Conservation (phyloP, 306 rosid genomes). For the Trifolium fragiferum region DNA sequence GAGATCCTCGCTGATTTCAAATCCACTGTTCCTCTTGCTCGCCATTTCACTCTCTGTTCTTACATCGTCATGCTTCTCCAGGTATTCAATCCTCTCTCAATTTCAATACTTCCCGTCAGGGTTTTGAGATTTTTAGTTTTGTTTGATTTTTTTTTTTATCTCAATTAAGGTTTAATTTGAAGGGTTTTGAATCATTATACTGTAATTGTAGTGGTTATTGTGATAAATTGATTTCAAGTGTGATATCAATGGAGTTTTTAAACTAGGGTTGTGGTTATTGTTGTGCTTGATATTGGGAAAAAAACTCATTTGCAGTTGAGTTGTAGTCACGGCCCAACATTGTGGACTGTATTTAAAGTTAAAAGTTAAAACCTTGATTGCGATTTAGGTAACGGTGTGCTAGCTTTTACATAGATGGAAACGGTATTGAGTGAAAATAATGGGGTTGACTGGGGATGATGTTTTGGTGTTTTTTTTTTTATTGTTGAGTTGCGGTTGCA, state of each 20-base stretch:
- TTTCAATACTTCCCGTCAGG: constrained; percentile 1
- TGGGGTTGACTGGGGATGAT: not conserved
- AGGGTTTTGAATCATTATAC: not conserved
- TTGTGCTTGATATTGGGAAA: not conserved
- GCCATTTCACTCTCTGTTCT: constrained; percentile 72
- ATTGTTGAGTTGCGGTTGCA: not conserved
- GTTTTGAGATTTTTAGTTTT: constrained; percentile 36
- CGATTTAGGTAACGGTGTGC: not conserved
- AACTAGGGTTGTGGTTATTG: not conserved
- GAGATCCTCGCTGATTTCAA: constrained; percentile 72
- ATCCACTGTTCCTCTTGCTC: constrained; percentile 53
- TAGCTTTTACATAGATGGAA: not conserved
- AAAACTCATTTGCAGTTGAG: too few relatives aligned
- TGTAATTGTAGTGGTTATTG: not conserved
- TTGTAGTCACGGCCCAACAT: not conserved
- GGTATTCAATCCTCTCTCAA: constrained; percentile 41
- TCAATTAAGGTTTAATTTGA: not conserved
- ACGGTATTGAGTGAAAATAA: not conserved
- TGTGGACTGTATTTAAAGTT: not conserved
- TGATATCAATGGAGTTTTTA: not conserved
- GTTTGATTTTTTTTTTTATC: not conserved
- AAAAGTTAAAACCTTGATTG: not conserved
- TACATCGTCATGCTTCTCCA: constrained; percentile 69
- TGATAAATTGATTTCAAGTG: not conserved
- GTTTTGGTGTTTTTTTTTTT: not conserved